A percentile compares a stretch with the other conserved stretches of the same genome.
These are phyloP conservation scores for Leccinum subtestaceum DNA, from an alignment of 768 basidiomycete species.

Conservation along the genomic window DNA sequence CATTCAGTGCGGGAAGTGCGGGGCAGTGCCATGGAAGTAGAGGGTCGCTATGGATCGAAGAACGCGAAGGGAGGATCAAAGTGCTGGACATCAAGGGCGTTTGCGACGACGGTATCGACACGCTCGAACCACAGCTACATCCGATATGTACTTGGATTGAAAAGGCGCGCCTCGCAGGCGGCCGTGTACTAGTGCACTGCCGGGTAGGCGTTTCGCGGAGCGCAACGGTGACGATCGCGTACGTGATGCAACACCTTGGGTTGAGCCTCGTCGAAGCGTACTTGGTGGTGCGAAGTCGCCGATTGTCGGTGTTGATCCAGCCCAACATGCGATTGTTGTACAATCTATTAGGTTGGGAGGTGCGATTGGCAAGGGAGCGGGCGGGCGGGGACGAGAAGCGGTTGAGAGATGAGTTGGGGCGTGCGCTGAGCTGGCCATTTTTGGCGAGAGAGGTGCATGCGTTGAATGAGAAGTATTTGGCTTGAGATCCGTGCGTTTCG, in stretches of 20 bases:
- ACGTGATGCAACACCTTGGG: constrained; percentile 90
- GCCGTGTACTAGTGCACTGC: constrained; percentile 93
- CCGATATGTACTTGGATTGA: constrained; percentile 95
- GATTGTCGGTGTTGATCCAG: constrained; percentile 88
- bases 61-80: constrained; percentile 84
- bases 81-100: constrained; percentile 90
- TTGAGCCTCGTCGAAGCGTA: constrained; percentile 92
- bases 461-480: constrained; percentile 81
- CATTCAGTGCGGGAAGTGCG: constrained; percentile 38
- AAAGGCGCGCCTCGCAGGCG: constrained; percentile 74
- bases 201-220: constrained; percentile 98
- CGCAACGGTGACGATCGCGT: constrained; percentile 95
- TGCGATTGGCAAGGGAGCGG: constrained; percentile 79
- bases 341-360: constrained; percentile 94
- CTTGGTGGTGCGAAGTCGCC: constrained; percentile 84
- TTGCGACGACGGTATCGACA: constrained; percentile 96
- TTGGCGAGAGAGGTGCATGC: constrained; percentile 82
- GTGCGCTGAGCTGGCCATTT: constrained; percentile 80
- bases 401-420: constrained; percentile 57
- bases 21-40: constrained; percentile 51
- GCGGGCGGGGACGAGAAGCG: constrained; percentile 50
- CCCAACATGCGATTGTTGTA: constrained; percentile 96
- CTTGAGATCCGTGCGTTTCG: constrained; percentile 24
- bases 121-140: constrained; percentile 82
- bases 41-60: constrained; percentile 84